Evolutionary conservation across 257 asterid species (phyloP).

Genomic region (Nicotiana paniculata): DNA sequence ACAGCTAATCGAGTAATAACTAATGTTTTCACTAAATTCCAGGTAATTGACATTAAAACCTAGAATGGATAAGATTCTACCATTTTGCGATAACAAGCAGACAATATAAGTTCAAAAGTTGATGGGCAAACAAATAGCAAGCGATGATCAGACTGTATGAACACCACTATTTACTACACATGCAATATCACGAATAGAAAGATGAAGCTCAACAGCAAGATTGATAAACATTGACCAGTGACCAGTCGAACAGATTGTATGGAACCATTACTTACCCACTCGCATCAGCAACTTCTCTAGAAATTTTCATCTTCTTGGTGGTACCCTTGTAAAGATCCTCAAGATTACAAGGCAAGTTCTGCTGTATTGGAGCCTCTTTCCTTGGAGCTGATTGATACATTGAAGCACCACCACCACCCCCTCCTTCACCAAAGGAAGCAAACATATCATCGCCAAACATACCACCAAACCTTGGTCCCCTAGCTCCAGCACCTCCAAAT

Average conservation of each 20-base stretch:
- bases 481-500: constrained; percentile 30
- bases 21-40: not conserved
- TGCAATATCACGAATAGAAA: not conserved
- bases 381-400: constrained; percentile 20
- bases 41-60: not conserved
- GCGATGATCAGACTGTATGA: not conserved
- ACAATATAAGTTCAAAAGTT: not conserved
- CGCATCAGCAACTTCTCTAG: constrained; percentile 31
- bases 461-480: constrained; percentile 22
- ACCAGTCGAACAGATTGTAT: not conserved
- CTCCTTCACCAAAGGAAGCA: constrained; percentile 20
- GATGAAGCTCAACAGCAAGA: not conserved
- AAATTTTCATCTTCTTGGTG: constrained; percentile 38
- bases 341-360: constrained; percentile 32
- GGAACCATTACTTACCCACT: constrained; percentile 31
- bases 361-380: constrained; percentile 29
- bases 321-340: constrained; percentile 42
- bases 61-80: no score
- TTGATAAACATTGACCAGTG: not conserved
- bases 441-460: constrained; percentile 25
- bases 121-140: not conserved
- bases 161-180: not conserved
- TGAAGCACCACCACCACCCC: constrained; percentile 25
- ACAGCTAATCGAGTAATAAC: not conserved
- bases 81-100: not conserved